Base-by-base conservation (phyloP, 1,284 basidiomycete species). In the Pseudozyma hubeiensis region DNA sequence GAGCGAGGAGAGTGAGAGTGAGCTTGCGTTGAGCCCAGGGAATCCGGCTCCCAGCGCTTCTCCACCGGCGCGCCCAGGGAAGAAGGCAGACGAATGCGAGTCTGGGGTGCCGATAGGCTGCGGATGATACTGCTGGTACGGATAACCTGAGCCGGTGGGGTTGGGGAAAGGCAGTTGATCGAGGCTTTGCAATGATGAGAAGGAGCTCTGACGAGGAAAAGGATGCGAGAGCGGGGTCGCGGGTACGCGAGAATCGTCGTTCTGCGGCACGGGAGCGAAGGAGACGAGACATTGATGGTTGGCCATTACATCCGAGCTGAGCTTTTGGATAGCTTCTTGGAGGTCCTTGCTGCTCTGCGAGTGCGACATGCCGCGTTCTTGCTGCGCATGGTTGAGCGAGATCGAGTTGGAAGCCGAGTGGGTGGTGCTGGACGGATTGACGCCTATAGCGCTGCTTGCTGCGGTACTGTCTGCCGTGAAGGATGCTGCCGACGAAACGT, bases 271-370 rank as follows among this genome's bases (percentile, higher is more conserved):
- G 2, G 77, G 65, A n/a, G 74, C 66, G 48, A 77, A 78, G 11
- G 70, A 64, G 19, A 83, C 75, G 4, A 80, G 63, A 46, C 79
- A 81, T n/a, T 81, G 79, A 47, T 82, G 79, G 7, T 58, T 67
- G 40, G 62, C 59, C 81, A 83, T 83, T 47, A 76, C 75, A 37
- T 81, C 76, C 24, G 59, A 53, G 51, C 71, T 75, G 43, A 83
- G 77, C 41, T 66, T 66, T 43, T 73, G 69, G 17, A 80, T 77
- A 1, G 78, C 62, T 19, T 81, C 72, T 31, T 55, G 61, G 5
- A 80, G 62, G 40, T 81, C 79, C n/a, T 67, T 71, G 53, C 52
- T 59, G 59, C 75, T 76, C 44, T 73, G 67, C 10, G 75, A 67
- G n/a, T 69, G 64, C 14, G 58, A 33, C 56, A 66, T 62, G 44